Base-by-base conservation (phyloP, 441 rosid species). In the Erodium moschatum region DNA sequence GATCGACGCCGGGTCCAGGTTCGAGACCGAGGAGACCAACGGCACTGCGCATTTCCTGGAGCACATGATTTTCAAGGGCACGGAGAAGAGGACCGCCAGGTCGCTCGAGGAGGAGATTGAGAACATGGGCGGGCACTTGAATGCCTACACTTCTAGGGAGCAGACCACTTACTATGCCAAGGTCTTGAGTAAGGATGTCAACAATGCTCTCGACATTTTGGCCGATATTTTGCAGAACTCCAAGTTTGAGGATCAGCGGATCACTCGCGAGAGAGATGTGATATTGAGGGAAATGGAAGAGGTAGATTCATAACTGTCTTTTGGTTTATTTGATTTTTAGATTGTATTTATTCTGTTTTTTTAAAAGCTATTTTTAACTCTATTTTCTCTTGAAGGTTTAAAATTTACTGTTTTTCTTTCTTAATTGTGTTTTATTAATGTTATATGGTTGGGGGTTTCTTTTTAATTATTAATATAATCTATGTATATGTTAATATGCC, bases 1-100 rank as follows among this genome's bases (percentile, higher is more conserved):
- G 99, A 95, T 95, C 72, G 99, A 95, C 61, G 96, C 99, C 1
- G 99, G 99, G 70, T 91, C 97, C 40, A 75, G 97, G 50, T 91
- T 87, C 24, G 97, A 91, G 84, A 84, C 89, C 0, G 94, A 89
- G 0, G 84, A 82, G 69, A 85, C 88, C 4, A 91, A 89, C 13
- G 97, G 97, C 0, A 87, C 96, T 0, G 97, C 97, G 24, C 97
- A 91, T 72, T 91, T 91, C 65, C 74, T 91, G 71, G 97, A 91
- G 86, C 97, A 91, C 77, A 91, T 91, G 97, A 91, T 91, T 9
- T 91, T 91, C 70, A 91, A 91, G 77, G 97, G 97, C 35, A 91
- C 97, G 7, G 85, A 81, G 73, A 84, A 71, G 69, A 81, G 97
- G 46, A 67, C 75, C 0, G 90, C 87, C 15, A 74, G 85, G 52